Percentiles rank a stretch among this genome's conserved stretches.
phyloP scores from a whole-genome alignment of 1,284 basidiomycete genomes.

The Paramarasmius palmivorus region DNA sequence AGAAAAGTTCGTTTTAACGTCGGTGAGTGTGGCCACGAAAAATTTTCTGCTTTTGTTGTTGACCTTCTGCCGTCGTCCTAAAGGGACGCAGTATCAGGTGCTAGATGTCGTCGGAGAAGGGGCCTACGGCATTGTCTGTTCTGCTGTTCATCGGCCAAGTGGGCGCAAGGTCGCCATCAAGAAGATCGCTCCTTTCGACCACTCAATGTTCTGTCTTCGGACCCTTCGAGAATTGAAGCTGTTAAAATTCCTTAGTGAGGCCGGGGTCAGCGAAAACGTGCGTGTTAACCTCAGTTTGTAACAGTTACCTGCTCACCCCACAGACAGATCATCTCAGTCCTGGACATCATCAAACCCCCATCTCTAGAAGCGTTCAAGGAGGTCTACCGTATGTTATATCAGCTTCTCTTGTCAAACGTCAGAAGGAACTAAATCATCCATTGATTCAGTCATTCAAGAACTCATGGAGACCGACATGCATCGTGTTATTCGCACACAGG shows the following conservation, averaged over 20 bases:
- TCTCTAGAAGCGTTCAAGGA: slow-evolving; percentile 93
- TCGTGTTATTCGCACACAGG: slow-evolving; percentile 84
- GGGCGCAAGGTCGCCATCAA: slow-evolving; percentile 86
- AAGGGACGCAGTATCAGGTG: slow-evolving; percentile 83
- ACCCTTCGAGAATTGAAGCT: slow-evolving; percentile 88
- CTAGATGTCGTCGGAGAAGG: slow-evolving; percentile 91
- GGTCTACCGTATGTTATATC: slow-evolving; percentile 78
- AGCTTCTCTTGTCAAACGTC: slow-evolving; percentile 63
- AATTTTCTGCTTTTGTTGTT: slow-evolving; percentile 3
- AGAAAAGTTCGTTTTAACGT: slow-evolving; percentile 92
- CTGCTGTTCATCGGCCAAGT: slow-evolving; percentile 79
- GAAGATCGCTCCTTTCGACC: slow-evolving; percentile 92
- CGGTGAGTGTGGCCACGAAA: slow-evolving; percentile 53
- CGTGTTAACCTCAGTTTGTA: slow-evolving; percentile 30
- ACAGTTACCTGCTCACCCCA: slow-evolving; percentile 10
- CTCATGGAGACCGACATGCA: slow-evolving; percentile 88
- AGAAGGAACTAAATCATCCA: slow-evolving; percentile 37
- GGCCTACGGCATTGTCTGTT: slow-evolving; percentile 88
- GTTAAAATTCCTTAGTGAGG: slow-evolving; percentile 88
- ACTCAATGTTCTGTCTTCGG: slow-evolving; percentile 88
- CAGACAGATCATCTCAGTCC: slow-evolving; percentile 86
- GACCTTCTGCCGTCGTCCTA: slow-evolving; percentile 12
- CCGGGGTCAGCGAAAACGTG: slow-evolving; percentile 92
- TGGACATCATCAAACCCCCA: slow-evolving; percentile 92
- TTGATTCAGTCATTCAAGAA: slow-evolving; percentile 64